Evolutionary conservation across 192 early-diverging fungal species (phyloP).

Genomic region (Gonapodya sp.): DNA sequence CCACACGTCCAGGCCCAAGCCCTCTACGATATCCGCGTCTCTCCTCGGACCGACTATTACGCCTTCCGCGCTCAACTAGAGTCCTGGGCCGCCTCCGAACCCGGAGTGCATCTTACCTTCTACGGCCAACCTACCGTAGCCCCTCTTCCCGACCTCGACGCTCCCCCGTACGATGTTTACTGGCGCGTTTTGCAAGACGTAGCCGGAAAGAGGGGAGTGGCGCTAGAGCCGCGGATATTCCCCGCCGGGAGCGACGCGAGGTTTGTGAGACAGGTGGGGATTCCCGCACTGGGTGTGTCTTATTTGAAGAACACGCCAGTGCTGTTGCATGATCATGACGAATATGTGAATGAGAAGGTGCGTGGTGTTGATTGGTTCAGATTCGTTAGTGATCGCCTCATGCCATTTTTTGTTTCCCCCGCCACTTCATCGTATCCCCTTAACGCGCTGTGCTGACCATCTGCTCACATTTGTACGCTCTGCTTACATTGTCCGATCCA

Average conservation of each 20-base stretch:
- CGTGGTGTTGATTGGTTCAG: too few relatives aligned
- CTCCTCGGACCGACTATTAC: constrained; percentile 53
- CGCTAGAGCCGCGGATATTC: constrained; percentile 66
- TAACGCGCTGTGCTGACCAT: too few relatives aligned
- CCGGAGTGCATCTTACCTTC: constrained; percentile 7
- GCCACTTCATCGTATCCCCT: too few relatives aligned
- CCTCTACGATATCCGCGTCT: constrained; percentile 68
- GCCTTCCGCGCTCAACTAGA: constrained; percentile 31
- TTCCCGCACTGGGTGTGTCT: constrained; percentile 76
- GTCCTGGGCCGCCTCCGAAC: not conserved
- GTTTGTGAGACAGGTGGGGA: constrained; percentile 60
- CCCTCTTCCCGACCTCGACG: not conserved
- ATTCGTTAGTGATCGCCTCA: too few relatives aligned
- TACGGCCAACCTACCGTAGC: not conserved
- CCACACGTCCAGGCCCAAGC: constrained; percentile 35
- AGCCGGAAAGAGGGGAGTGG: constrained; percentile 21
- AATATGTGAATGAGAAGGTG: constrained; percentile 63
- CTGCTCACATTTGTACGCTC: too few relatives aligned
- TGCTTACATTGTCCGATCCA: too few relatives aligned
- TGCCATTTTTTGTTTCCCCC: too few relatives aligned
- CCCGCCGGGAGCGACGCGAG: constrained; percentile 77
- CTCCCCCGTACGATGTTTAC: constrained; percentile 28
- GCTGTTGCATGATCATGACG: constrained; percentile 66
- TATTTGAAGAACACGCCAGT: constrained; percentile 1
- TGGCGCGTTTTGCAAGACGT: constrained; percentile 27